Conservation (phyloP, 1,284 basidiomycete genomes). For the Ceratobasidium sp. region DNA sequence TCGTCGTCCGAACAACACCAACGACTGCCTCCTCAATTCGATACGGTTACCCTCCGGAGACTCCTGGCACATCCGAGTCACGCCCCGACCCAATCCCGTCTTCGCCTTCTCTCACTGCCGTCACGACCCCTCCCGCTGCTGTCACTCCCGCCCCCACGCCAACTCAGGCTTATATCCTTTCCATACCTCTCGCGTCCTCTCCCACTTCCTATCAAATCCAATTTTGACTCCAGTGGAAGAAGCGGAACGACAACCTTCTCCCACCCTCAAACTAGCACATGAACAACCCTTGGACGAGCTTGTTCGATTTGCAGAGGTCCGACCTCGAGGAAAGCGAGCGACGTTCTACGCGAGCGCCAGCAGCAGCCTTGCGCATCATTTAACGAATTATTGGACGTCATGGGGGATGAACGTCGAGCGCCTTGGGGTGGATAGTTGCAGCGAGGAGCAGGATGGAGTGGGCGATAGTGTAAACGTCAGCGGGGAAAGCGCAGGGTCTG, state of each 20-base stretch:
- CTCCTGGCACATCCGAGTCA: slow-evolving; percentile 75
- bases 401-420: slow-evolving; percentile 95
- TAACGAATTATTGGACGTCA: slow-evolving; percentile 89
- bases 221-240: slow-evolving; percentile 60
- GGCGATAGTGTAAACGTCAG: not conserved
- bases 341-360: slow-evolving; percentile 82
- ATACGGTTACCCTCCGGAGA: slow-evolving; percentile 69
- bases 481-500: slow-evolving; percentile 38
- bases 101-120: slow-evolving; percentile 9
- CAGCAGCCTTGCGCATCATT: slow-evolving; percentile 87
- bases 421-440: slow-evolving; percentile 36
- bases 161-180: slow-evolving; percentile 54
- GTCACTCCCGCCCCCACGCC: slow-evolving; percentile 52
- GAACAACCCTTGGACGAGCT: slow-evolving; percentile 85
- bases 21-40: slow-evolving; percentile 61
- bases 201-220: slow-evolving; percentile 52
- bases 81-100: slow-evolving; percentile 57
- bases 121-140: not conserved
- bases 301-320: slow-evolving; percentile 76
- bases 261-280: slow-evolving; percentile 61
- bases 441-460: slow-evolving; percentile 25
- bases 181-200: slow-evolving; percentile 54
- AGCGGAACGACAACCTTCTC: slow-evolving; percentile 52
- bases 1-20: too few species aligned
- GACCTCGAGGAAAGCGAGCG: slow-evolving; percentile 80